A percentile compares a stretch with the other conserved stretches of the same genome.
Evolutionary conservation across 2,329 filamentous ascomycete genomes (phyloP).

Genomic region (Hypoxylon sp.): DNA sequence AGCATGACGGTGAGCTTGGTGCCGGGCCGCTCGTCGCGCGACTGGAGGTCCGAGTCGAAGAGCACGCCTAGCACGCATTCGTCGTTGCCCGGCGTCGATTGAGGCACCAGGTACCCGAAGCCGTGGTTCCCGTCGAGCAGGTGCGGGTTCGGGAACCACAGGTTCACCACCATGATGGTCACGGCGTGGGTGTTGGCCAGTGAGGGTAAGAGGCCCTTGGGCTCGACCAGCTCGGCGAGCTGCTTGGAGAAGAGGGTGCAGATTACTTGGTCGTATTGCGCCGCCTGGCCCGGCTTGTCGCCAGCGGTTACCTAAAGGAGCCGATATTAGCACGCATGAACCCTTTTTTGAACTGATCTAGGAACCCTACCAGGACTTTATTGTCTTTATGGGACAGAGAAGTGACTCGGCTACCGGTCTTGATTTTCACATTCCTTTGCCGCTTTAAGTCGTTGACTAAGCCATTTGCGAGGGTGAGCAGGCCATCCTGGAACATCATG

Average conservation of each 20-base stretch:
- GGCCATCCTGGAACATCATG: constrained; percentile 70
- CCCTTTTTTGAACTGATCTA: no score
- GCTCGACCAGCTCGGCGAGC: constrained; percentile 58
- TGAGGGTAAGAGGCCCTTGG: constrained; percentile 59
- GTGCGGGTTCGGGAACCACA: constrained; percentile 80
- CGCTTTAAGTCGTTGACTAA: constrained; percentile 66
- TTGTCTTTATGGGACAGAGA: constrained; percentile 59
- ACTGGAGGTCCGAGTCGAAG: constrained; percentile 81
- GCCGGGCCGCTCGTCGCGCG: constrained; percentile 60
- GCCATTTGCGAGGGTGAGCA: constrained; percentile 71
- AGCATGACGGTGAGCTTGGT: constrained; percentile 96
- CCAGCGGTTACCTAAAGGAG: constrained; percentile 54
- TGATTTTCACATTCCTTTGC: constrained; percentile 73
- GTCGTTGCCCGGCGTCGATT: constrained; percentile 81
- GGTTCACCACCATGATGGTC: constrained; percentile 91
- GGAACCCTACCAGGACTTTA: constrained; percentile 60
- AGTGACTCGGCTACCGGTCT: constrained; percentile 63
- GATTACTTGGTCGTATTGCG: constrained; percentile 70
- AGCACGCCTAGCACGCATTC: constrained; percentile 91
- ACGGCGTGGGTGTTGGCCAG: constrained; percentile 74
- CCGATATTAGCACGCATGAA: constrained; percentile 9
- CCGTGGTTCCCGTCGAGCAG: constrained; percentile 75
- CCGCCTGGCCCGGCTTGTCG: constrained; percentile 39
- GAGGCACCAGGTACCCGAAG: constrained; percentile 93
- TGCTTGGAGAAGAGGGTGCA: constrained; percentile 71